phyloP scores from a whole-genome alignment of 2,329 filamentous ascomycete species.

The Trichoderma harzianum region DNA sequence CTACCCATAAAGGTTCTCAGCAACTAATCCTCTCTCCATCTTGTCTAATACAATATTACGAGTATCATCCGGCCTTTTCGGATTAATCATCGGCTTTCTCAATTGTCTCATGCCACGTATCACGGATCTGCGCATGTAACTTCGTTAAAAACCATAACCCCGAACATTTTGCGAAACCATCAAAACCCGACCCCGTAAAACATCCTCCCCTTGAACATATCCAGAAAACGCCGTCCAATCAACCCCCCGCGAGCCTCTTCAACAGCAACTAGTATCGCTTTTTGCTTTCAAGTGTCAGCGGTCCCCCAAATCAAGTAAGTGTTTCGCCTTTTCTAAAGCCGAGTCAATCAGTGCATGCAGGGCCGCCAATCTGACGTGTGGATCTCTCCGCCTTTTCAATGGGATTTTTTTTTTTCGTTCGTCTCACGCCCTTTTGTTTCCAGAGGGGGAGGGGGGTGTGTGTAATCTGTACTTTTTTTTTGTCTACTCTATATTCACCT shows the following conservation, averaged over 20 bases:
- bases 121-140: not conserved
- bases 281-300: not conserved
- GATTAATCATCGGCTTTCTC: not conserved
- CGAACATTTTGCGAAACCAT: not conserved
- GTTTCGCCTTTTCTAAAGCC: not conserved
- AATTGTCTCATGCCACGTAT: not conserved
- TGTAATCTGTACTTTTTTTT: not conserved
- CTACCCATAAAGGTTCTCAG: not conserved
- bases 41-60: not conserved
- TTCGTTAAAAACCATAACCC: not conserved
- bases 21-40: not conserved
- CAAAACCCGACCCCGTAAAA: not conserved
- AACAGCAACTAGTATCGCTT: not conserved
- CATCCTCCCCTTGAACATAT: not conserved
- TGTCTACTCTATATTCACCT: not conserved
- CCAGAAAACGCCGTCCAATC: not conserved
- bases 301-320: not conserved
- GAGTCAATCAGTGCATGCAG: conserved; percentile 4
- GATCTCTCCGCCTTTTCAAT: not conserved
- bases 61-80: not conserved
- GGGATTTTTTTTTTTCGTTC: not conserved
- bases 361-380: conserved; percentile 15
- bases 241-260: not conserved
- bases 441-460: not conserved
- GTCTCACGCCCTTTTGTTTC: not conserved